Percentiles rank a stretch among this genome's conserved stretches.
Evolutionary conservation across 805 yeast genomes (phyloP).

Genomic region (Wickerhamiella sergipiensis): DNA sequence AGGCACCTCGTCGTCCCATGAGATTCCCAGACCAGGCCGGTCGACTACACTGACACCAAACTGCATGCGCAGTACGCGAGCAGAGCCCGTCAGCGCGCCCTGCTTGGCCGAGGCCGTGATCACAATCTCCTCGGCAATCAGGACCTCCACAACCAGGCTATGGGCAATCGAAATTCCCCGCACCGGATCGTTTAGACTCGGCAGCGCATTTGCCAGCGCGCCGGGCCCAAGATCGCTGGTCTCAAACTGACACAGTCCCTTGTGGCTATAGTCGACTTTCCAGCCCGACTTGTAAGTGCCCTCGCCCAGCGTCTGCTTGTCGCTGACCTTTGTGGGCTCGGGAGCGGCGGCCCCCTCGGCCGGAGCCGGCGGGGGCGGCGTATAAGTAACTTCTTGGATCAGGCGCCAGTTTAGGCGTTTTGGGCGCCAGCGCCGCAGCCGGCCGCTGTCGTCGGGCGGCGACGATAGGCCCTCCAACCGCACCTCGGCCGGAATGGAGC

Average conservation of each 20-base stretch:
- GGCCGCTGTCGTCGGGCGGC: constrained; percentile 21
- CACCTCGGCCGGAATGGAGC: constrained; percentile 72
- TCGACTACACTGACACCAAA: constrained; percentile 74
- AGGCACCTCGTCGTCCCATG: constrained; percentile 99
- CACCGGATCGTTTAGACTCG: constrained; percentile 59
- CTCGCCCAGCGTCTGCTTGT: constrained; percentile 53
- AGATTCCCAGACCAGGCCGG: constrained; percentile 86
- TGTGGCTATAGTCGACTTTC: constrained; percentile 78
- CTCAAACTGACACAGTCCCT: constrained; percentile 61
- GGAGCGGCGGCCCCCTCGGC: constrained; percentile 5
- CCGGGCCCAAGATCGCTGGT: constrained; percentile 21
- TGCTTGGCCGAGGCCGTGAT: constrained; percentile 19
- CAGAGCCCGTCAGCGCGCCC: constrained; percentile 64
- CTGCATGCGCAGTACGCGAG: constrained; percentile 89
- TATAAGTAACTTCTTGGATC: not conserved
- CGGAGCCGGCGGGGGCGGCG: not conserved
- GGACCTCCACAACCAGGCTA: constrained; percentile 66
- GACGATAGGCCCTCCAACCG: constrained; percentile 43
- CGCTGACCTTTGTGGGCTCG: constrained; percentile 33
- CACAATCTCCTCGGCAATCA: constrained; percentile 75
- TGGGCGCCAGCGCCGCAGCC: constrained; percentile 20
- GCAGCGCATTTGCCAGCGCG: constrained; percentile 12
- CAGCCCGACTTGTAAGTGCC: constrained; percentile 87
- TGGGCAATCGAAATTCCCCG: constrained; percentile 69
- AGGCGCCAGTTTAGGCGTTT: not conserved